Evolutionary conservation across 2,329 filamentous ascomycete species (phyloP).

Genomic region (Aspergillus tamarii): DNA sequence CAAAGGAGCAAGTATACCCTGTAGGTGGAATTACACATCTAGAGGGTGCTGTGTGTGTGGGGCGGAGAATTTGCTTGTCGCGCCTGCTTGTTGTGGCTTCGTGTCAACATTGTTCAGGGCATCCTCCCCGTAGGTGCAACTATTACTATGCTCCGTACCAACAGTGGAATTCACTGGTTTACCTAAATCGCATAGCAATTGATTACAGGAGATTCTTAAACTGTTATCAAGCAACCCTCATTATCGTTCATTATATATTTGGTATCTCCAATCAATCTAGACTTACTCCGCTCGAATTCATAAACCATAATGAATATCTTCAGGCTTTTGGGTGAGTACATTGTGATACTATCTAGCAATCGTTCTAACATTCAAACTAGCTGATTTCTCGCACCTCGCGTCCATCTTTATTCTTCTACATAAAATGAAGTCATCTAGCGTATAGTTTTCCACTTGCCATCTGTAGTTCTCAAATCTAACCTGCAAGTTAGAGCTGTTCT

Average conservation of each 20-base stretch:
- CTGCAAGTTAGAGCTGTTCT: slow-evolving; percentile 74
- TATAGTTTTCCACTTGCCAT: slow-evolving; percentile 50
- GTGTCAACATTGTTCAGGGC: slow-evolving; percentile 40
- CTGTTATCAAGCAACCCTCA: background rate
- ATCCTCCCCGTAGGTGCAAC: background rate
- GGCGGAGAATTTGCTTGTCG: slow-evolving; percentile 17
- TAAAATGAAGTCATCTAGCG: slow-evolving; percentile 93
- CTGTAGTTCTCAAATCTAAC: background rate
- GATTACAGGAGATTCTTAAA: background rate
- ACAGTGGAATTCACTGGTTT: slow-evolving; percentile 1
- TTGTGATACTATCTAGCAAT: background rate
- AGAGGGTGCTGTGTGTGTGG: slow-evolving; percentile 17
- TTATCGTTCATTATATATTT: background rate
- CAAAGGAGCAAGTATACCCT: background rate
- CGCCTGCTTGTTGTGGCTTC: slow-evolving; percentile 38
- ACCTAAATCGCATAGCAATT: slow-evolving; percentile 12
- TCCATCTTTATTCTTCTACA: slow-evolving; percentile 94
- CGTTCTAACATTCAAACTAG: slow-evolving; percentile 51
- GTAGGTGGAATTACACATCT: slow-evolving; percentile 3
- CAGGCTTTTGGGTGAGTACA: slow-evolving; percentile 62
- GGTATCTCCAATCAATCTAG: background rate
- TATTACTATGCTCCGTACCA: slow-evolving; percentile 3
- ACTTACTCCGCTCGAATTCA: slow-evolving; percentile 4
- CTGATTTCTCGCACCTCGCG: slow-evolving; percentile 91
- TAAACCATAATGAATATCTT: slow-evolving; percentile 68